These are phyloP conservation scores for Ocimum tenuiflorum DNA, from an alignment of 257 asterid species.

Conservation along the genomic window DNA sequence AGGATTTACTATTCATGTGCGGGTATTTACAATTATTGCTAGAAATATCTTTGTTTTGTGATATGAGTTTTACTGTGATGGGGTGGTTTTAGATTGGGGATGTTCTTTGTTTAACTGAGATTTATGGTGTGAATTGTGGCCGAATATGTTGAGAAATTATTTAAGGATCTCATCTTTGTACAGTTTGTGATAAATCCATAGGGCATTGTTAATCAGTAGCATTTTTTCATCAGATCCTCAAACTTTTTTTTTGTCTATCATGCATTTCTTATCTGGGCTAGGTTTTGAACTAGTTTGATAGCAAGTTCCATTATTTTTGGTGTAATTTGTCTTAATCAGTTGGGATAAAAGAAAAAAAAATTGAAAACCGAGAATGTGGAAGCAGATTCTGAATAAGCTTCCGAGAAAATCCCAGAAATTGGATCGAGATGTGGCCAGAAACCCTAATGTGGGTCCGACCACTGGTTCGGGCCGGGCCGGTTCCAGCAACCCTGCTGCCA, in stretches of 20 bases:
- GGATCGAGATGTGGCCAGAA: conserved; percentile 34
- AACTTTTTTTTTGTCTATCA: not conserved
- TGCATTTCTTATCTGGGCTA: not conserved
- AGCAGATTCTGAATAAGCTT: conserved; percentile 45
- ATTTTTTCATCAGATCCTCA: conserved; percentile 25
- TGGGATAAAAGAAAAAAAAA: not conserved
- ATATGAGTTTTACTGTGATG: conserved; percentile 2
- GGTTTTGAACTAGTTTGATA: conserved; percentile 20
- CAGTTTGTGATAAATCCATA: conserved; percentile 8
- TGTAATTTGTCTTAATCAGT: not conserved
- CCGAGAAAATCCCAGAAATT: conserved; percentile 53
- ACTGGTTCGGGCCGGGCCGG: conserved; percentile 26
- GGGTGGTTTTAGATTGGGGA: not conserved
- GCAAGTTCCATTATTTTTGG: not conserved
- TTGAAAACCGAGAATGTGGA: conserved; percentile 45
- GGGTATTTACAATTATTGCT: not conserved
- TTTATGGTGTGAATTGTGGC: not conserved
- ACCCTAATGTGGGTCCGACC: conserved; percentile 29
- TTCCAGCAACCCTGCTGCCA: conserved; percentile 24
- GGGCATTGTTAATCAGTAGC: conserved; percentile 5
- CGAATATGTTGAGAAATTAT: not conserved
- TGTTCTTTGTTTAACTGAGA: not conserved
- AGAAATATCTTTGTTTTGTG: not conserved
- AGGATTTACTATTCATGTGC: conserved; percentile 8
- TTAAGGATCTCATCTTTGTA: conserved; percentile 15